Conservation (phyloP, 345 rosid species). For the Eucalyptus decipiens region DNA sequence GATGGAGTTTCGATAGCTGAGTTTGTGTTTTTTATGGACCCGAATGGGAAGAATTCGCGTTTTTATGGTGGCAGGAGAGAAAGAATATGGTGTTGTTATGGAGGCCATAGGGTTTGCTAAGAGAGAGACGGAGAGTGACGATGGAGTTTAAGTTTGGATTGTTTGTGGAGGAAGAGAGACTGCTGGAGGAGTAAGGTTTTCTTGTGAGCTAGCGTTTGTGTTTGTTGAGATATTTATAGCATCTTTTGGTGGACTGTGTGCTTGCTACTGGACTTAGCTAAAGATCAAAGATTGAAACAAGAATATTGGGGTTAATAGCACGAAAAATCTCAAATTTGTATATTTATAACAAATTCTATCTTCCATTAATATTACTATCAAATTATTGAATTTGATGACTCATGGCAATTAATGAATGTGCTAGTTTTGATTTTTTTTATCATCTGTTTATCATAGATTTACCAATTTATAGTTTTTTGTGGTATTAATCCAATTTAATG, state of each 20-base stretch:
- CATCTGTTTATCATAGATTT: accelerated
- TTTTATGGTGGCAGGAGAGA: not conserved
- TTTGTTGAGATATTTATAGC: not conserved
- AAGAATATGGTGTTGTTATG: not conserved
- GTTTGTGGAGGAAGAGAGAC: not conserved
- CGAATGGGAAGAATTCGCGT: not conserved
- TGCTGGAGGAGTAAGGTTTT: not conserved
- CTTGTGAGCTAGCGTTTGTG: not conserved
- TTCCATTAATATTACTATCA: accelerated
- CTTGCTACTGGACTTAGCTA: not conserved
- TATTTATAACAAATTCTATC: no score
- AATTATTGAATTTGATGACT: no score
- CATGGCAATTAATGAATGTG: accelerated
- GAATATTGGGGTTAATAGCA: no score
- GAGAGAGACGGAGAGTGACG: no score
- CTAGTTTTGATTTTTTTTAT: no score
- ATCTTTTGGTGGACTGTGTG: not conserved
- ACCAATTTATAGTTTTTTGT: accelerated
- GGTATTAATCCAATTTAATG: no score
- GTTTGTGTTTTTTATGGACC: not conserved
- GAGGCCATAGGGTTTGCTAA: not conserved
- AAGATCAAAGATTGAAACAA: not conserved
- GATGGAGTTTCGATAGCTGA: not conserved
- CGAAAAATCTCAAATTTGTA: accelerated
- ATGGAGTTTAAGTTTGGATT: not conserved